These are phyloP conservation scores for Paraleonurus japonicus DNA, from an alignment of 257 asterid genomes.

Conservation along the genomic window DNA sequence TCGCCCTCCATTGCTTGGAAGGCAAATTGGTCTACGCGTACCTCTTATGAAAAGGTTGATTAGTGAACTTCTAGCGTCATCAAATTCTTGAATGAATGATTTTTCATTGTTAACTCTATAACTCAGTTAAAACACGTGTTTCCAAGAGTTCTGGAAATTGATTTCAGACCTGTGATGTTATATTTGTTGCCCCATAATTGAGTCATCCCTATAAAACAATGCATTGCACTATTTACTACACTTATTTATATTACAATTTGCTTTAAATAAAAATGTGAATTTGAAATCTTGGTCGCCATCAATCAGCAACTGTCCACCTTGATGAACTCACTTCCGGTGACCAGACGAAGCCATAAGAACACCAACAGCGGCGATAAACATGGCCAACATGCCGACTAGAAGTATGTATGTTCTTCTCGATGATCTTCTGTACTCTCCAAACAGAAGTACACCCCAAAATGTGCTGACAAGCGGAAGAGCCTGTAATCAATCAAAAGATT, in stretches of 20 bases:
- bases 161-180: neutral
- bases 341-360: constrained; percentile 92
- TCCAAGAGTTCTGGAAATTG: neutral
- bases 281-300: neutral
- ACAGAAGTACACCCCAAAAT: constrained; percentile 78
- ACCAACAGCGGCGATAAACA: constrained; percentile 82
- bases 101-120: neutral
- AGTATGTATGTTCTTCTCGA: constrained; percentile 65
- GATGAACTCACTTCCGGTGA: constrained; percentile 44
- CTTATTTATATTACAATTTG: neutral
- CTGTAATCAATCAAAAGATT: constrained; percentile 35
- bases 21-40: constrained; percentile 63
- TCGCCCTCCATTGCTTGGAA: constrained; percentile 87
- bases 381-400: constrained; percentile 63
- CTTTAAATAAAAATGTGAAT: neutral
- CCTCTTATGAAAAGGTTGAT: constrained; percentile 54
- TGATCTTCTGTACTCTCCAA: constrained; percentile 82
- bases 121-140: no score
- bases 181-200: neutral
- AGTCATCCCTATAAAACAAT: neutral
- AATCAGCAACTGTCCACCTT: neutral
- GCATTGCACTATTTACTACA: neutral
- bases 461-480: constrained; percentile 97
- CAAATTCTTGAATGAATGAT: neutral
- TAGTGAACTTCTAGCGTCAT: constrained; percentile 30